A percentile compares a stretch with the other conserved stretches of the same genome.
Conservation (phyloP, 345 rosid species). For the Eucalyptus sideroxylon region DNA sequence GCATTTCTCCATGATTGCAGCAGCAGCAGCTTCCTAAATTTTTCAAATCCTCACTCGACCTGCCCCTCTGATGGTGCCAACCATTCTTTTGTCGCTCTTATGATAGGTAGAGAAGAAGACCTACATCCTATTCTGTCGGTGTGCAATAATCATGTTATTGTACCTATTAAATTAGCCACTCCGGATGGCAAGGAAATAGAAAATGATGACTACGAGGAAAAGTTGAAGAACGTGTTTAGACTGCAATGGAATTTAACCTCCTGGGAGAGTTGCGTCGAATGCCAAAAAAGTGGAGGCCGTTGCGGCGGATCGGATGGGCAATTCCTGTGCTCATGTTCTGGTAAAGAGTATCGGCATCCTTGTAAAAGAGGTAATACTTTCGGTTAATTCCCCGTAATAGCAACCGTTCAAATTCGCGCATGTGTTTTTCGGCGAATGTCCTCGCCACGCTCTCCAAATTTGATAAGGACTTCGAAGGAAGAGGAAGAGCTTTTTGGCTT, state of each 20-base stretch:
- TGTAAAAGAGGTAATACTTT: accelerated
- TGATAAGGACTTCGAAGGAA: not conserved
- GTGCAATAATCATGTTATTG: not conserved
- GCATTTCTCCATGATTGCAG: not conserved
- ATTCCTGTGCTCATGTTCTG: accelerated
- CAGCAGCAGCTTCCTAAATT: not conserved
- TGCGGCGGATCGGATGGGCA: not conserved
- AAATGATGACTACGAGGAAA: accelerated
- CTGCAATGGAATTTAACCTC: not conserved
- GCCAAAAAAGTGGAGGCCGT: not conserved
- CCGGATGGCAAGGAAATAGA: accelerated
- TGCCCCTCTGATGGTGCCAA: accelerated
- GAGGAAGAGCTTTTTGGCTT: not conserved
- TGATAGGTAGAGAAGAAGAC: not conserved
- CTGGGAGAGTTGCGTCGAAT: accelerated
- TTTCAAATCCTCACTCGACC: accelerated
- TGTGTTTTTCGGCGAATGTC: not conserved
- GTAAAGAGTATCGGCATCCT: accelerated
- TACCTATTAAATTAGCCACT: accelerated
- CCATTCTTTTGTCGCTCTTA: not conserved
- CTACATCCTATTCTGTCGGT: accelerated
- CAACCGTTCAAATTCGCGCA: not conserved
- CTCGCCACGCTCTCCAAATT: not conserved
- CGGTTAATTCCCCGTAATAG: not conserved
- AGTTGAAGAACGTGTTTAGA: not conserved